Evolutionary conservation across 805 yeast species (phyloP).

Genomic region (Scheffersomyces coipomensis): DNA sequence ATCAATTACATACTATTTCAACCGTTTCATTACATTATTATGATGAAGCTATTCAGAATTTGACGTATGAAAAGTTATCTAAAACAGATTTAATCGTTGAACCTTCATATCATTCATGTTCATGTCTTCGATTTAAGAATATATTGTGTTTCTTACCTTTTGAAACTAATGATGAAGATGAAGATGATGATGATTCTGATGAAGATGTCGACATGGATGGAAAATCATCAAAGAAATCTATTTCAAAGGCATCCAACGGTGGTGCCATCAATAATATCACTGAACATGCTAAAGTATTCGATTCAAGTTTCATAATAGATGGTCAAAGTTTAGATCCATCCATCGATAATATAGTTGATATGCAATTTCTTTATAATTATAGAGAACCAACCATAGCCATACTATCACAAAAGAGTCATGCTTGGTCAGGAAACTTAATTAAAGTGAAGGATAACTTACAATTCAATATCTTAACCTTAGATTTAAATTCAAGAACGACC

Average conservation of each 20-base stretch:
- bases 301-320: constrained; percentile 58
- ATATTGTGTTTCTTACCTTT: constrained; percentile 72
- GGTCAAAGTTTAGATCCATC: constrained; percentile 56
- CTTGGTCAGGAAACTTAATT: constrained; percentile 79
- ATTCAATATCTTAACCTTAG: constrained; percentile 66
- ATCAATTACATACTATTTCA: constrained; percentile 46
- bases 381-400: constrained; percentile 81
- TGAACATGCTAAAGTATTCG: constrained; percentile 8
- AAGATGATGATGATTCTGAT: constrained; percentile 19
- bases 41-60: constrained; percentile 61
- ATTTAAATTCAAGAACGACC: constrained; percentile 53
- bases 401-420: constrained; percentile 49
- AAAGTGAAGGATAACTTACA: constrained; percentile 60
- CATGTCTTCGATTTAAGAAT: constrained; percentile 63
- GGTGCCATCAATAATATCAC: neutral
- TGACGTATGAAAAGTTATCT: constrained; percentile 42
- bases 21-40: constrained; percentile 85
- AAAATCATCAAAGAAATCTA: neutral
- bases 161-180: constrained; percentile 17
- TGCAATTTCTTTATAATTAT: constrained; percentile 70
- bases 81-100: constrained; percentile 56
- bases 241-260: neutral
- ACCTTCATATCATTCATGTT: constrained; percentile 53
- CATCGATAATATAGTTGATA: constrained; percentile 65
- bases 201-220: constrained; percentile 6